phyloP scores from a whole-genome alignment of 2,329 filamentous ascomycete species.

The Sporothrix inflata region DNA sequence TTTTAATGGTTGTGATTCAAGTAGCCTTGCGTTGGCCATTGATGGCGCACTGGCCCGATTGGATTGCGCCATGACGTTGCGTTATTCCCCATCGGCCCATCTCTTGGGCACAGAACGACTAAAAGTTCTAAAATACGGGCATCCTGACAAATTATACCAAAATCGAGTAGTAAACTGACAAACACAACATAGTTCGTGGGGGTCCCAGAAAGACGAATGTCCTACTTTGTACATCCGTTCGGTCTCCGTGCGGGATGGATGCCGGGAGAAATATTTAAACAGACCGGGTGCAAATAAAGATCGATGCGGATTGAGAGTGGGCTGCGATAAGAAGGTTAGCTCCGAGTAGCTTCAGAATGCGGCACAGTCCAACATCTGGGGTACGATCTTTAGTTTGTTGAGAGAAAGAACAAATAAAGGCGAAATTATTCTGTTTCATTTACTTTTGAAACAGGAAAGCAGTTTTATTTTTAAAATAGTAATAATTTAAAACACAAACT shows the following conservation, averaged over 20 bases:
- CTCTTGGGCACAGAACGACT: neutral
- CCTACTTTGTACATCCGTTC: neutral
- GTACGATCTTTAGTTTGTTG: constrained; percentile 1
- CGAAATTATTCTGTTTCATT: no score
- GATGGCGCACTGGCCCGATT: constrained; percentile 22
- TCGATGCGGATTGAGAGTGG: neutral
- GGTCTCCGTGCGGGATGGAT: neutral
- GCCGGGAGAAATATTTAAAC: neutral
- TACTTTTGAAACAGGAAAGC: no score
- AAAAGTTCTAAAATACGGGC: neutral
- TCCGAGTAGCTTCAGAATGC: neutral
- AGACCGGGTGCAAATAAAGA: neutral
- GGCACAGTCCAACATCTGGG: neutral
- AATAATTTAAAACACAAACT: neutral
- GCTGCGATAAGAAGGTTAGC: neutral
- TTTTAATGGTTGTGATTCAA: neutral
- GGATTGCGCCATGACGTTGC: constrained; percentile 28
- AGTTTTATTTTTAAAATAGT: neutral
- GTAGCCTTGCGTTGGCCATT: neutral
- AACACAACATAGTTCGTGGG: neutral
- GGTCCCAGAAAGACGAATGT: neutral
- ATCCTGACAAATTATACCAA: neutral
- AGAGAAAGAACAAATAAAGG: no score
- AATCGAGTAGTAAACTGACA: neutral
- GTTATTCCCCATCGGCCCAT: constrained; percentile 21